A percentile compares a stretch with the other conserved stretches of the same genome.
Conservation (phyloP, 192 early-diverging fungal genomes). For the Coemansia sp. region DNA sequence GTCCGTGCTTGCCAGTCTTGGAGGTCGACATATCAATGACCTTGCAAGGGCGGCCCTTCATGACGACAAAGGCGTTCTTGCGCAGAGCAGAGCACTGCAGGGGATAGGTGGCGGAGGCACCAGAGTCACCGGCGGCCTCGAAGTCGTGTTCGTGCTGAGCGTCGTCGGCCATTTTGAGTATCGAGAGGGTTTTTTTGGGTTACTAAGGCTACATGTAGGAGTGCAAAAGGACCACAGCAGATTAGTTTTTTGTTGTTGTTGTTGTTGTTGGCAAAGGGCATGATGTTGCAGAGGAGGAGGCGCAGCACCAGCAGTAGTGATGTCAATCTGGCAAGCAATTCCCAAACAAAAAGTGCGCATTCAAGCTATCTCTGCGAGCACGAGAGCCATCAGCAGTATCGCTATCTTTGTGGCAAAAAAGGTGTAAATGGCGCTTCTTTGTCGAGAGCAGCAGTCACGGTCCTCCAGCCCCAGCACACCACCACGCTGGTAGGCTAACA, state of each 20-base stretch:
- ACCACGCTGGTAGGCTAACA: not conserved
- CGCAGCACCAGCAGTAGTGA: not conserved
- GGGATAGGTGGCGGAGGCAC: conserved; percentile 94
- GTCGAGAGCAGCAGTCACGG: not conserved
- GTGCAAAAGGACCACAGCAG: not conserved
- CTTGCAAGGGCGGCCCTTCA: conserved; percentile 99
- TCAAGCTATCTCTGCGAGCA: too few species aligned
- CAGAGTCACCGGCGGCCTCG: conserved; percentile 70
- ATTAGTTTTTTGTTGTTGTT: not conserved
- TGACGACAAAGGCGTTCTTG: conserved; percentile 96
- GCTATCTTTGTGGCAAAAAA: not conserved
- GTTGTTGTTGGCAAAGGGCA: not conserved
- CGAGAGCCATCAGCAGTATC: not conserved
- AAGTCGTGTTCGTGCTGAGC: conserved; percentile 69
- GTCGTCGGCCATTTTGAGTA: conserved; percentile 62
- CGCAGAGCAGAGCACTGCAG: conserved; percentile 98
- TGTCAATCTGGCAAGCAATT: conserved; percentile 1
- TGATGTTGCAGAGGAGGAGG: not conserved
- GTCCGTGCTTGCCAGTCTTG: conserved; percentile 99
- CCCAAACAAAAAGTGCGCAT: not conserved
- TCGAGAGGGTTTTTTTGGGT: conserved; percentile 7
- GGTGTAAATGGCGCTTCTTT: not conserved
- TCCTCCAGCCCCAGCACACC: not conserved
- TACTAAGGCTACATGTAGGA: not conserved
- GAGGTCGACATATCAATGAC: conserved; percentile 99